Base-by-base conservation (phyloP, 2,329 filamentous ascomycete genomes). In the Lanzia echinophila region DNA sequence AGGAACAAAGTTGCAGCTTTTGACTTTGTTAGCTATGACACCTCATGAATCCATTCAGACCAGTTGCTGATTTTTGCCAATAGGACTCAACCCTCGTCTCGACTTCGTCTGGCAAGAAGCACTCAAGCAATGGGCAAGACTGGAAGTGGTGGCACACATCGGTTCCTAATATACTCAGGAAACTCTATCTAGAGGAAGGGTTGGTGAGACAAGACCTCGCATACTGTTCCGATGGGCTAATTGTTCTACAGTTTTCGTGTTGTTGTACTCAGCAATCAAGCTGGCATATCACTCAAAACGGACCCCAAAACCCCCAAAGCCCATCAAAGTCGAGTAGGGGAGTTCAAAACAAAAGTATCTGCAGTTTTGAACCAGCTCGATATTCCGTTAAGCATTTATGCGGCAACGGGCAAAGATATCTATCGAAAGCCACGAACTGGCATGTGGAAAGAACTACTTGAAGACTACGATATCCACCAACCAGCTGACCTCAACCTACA, bases 121-220 rank as follows among this genome's bases (percentile, higher is more conserved):
- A 92, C 65, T 78, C 82, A 2, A 78, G 79, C 49, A 81, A 83
- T 60, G 80, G 84, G 0, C 74, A 76, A 3, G 92, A 97, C 67
- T 99, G 94, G 94, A 90, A 88, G 69, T 99, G 94, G 94, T 97
- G 90, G 90, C 75, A 95, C 68, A 63, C 71, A 13, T 76, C 72
- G 17, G 87, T 97, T 0, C 89, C 90, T 1, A 71, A 69, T 0
- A 81, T 74, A 50, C 69, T 99, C 17, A 81, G 78, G 60, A 73
- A 83, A 56, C 74, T 97, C 2, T 79, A 89, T 64, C 59, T 71
- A 6, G 74, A 81, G 11, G 80, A 94, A 61, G 89, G 84, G 79
- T 88, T 71, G 44, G 71, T 58, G 34, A 24, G n/a, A 56, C 31
- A 48, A 44, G 28, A 46, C 48, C 41, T 42, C 33, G 33, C 38